Percentiles rank a stretch among this genome's conserved stretches.
phyloP scores from a whole-genome alignment of 2,329 filamentous ascomycete species.

The Cercospora sojina region DNA sequence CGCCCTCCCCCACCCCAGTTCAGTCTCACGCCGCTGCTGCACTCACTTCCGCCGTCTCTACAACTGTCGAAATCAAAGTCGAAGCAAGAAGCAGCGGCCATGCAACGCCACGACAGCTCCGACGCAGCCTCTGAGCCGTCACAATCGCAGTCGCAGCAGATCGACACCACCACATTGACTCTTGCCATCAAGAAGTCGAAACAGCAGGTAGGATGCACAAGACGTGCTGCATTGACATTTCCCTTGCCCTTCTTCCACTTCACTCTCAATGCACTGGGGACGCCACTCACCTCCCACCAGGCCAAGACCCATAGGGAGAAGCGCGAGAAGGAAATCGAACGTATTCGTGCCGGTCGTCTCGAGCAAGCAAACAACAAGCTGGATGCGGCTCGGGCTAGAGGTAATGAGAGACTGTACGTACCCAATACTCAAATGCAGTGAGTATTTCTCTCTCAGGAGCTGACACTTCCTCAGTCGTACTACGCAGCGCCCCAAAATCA shows the following conservation, averaged over 20 bases:
- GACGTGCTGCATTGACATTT: not conserved
- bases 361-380: constrained; percentile 17
- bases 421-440: no score
- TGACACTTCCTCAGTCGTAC: not conserved
- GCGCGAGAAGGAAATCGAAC: constrained; percentile 22
- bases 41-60: not conserved
- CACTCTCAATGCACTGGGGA: not conserved
- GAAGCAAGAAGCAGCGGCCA: constrained; percentile 5
- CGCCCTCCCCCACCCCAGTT: not conserved
- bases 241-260: not conserved
- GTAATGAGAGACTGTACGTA: constrained; percentile 20
- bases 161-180: constrained; percentile 8
- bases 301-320: constrained; percentile 11
- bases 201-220: constrained; percentile 9
- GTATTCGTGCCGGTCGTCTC: constrained; percentile 11
- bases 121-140: not conserved
- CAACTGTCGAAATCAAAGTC: constrained; percentile 18
- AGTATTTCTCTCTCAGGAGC: no score
- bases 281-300: constrained; percentile 5
- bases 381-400: constrained; percentile 2
- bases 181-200: constrained; percentile 13
- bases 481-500: constrained; percentile 25
- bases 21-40: not conserved
- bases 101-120: not conserved
- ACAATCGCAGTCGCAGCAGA: constrained; percentile 14